Conservation (phyloP, 495 filamentous ascomycete genomes). For the Podospora fimiseda region DNA sequence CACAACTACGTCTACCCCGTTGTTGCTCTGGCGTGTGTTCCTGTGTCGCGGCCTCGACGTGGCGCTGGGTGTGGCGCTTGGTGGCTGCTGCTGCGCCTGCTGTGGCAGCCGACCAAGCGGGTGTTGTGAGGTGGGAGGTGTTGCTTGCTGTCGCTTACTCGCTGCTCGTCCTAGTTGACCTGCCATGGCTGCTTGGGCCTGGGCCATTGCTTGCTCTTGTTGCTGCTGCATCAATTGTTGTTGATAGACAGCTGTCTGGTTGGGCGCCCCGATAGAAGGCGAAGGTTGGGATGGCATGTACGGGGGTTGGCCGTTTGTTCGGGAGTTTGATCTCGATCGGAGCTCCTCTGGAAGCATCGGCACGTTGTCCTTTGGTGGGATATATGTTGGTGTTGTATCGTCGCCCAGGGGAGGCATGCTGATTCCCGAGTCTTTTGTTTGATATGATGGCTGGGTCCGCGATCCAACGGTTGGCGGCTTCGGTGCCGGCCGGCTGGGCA, state of each 20-base stretch:
- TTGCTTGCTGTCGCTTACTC: conserved; percentile 57
- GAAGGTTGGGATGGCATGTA: conserved; percentile 31
- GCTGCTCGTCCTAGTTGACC: conserved; percentile 53
- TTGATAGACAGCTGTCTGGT: conserved; percentile 53
- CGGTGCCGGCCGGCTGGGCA: conserved; percentile 61
- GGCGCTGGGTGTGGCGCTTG: conserved; percentile 35
- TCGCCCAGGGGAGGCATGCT: conserved; percentile 48
- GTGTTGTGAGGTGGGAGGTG: conserved; percentile 51
- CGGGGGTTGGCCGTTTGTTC: conserved; percentile 43
- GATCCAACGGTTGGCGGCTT: conserved; percentile 51
- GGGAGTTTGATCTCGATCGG: conserved; percentile 49
- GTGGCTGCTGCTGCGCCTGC: conserved; percentile 21
- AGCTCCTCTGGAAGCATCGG: conserved; percentile 51
- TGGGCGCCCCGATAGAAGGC: conserved; percentile 20
- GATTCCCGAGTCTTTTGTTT: conserved; percentile 48
- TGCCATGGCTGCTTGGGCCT: conserved; percentile 57
- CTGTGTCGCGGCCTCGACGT: conserved; percentile 64
- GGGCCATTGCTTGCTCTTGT: conserved; percentile 71
- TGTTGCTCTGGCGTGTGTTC: conserved; percentile 53
- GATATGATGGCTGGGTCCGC: conserved; percentile 40
- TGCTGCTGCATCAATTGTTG: conserved; percentile 61
- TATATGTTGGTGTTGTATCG: conserved; percentile 42
- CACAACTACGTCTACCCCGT: conserved; percentile 71
- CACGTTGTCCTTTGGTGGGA: conserved; percentile 40
- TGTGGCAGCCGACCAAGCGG: conserved; percentile 48